Evolutionary conservation across 2,329 filamentous ascomycete species (phyloP).

Genomic region (Monilinia polystroma): DNA sequence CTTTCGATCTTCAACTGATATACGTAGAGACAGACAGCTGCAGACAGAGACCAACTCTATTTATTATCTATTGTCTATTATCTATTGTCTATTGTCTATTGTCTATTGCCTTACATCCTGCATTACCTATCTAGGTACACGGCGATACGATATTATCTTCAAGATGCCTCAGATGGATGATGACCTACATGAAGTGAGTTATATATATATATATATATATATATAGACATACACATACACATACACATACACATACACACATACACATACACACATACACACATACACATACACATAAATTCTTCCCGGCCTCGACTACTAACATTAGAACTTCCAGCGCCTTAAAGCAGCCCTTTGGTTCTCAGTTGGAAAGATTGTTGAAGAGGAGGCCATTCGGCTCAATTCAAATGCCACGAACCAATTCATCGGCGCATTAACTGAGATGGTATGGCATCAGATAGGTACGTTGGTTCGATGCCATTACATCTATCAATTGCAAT

Average conservation of each 20-base stretch:
- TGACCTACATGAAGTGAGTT: slow-evolving; percentile 30
- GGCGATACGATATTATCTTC: background rate
- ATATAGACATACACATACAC: no score
- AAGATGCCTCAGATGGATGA: slow-evolving; percentile 34
- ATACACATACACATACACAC: background rate
- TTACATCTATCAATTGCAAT: background rate
- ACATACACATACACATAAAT: background rate
- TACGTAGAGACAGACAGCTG: no score
- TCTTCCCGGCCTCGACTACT: background rate
- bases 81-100: no score
- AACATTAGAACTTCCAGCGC: slow-evolving; percentile 52
- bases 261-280: no score
- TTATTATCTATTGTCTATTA: no score
- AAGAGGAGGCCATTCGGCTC: slow-evolving; percentile 72
- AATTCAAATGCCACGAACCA: slow-evolving; percentile 87
- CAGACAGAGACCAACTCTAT: no score
- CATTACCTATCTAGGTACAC: no score
- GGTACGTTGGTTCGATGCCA: slow-evolving; percentile 50
- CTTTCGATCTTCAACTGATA: background rate
- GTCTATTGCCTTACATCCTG: no score
- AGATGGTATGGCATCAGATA: slow-evolving; percentile 84
- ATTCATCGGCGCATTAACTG: slow-evolving; percentile 81
- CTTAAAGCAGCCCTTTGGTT: slow-evolving; percentile 86
- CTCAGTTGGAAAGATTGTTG: slow-evolving; percentile 81
- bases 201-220: background rate